Evolutionary conservation across 192 early-diverging fungal genomes (phyloP), one percentile per base, ranked within the genome.

Genomic region (Martensiomyces pterosporus): DNA sequence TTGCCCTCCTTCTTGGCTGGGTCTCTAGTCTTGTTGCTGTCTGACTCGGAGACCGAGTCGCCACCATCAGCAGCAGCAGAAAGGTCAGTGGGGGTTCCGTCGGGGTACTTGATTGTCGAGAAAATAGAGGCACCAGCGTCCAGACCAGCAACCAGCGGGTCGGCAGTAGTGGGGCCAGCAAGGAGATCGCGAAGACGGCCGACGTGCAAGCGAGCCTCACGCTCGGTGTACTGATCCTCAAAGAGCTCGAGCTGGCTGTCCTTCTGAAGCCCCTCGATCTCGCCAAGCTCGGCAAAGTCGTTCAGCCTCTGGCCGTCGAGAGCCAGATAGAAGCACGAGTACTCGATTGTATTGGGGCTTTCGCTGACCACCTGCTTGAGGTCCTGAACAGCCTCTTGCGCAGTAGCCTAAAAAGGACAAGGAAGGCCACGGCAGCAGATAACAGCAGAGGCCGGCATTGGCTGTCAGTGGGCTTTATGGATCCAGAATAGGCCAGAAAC

Each of bases 171-270:
- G 37, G 88, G 88, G n/a, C 85, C 84, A 34, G 76, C 82, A 18
- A 98, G 66, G 23, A 94, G 63, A 65, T 97, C 94, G 36, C 91
- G 82, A 24, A 96, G 75, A 35, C 92, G 86, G 47, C 75, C 84
- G 57, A 98, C 75, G 55, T 98, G 96, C 26, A 93, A 67, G 24
- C 91, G 85, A 7, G 90, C 85, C 54, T 97, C 96, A 42, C 90
- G 85, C 57, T 97, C 94, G 39, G 84, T 95, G 71, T 94, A 95
- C 67, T 55, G 80, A 80, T 85, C 85, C 69, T 90, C 80, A 13
- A 84, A 57, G 16, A 91, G 60, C 42, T 80, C 72, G 29, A 90
- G 58, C 35, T 82, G 77, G 37, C 76, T 71, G 26, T 86, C 85
- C 39, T 85, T 80, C 6, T 77, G 77, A 57, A 84, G 80, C 16